Conservation (phyloP, 345 rosid species). For the Conringia planisiliqua region DNA sequence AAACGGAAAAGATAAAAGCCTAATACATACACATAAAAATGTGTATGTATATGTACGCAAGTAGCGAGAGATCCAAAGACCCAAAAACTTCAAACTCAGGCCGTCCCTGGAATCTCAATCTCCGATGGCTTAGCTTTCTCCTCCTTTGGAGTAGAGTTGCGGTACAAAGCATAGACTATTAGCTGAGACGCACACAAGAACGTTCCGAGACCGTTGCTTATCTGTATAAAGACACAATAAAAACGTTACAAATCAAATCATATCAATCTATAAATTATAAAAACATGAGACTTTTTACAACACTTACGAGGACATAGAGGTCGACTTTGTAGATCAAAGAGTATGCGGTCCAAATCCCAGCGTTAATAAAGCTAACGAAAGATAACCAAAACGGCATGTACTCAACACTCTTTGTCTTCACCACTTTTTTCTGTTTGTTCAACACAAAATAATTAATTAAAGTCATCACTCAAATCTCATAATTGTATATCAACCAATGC, state of each 20-base stretch:
- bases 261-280: neutral
- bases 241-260: neutral
- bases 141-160: slow-evolving; percentile 31
- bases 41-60: slow-evolving; percentile 7
- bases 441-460: too few species aligned
- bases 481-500: neutral
- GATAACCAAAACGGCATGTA: slow-evolving; percentile 61
- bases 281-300: neutral
- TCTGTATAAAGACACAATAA: slow-evolving; percentile 18
- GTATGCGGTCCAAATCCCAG: slow-evolving; percentile 39
- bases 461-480: neutral
- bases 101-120: slow-evolving; percentile 39
- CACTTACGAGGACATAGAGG: slow-evolving; percentile 42
- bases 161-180: slow-evolving; percentile 38
- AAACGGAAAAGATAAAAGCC: neutral
- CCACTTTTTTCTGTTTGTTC: slow-evolving; percentile 31
- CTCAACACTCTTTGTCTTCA: slow-evolving; percentile 43
- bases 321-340: slow-evolving; percentile 40
- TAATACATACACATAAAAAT: slow-evolving; percentile 24
- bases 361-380: slow-evolving; percentile 37
- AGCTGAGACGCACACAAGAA: slow-evolving; percentile 38
- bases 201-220: slow-evolving; percentile 62
- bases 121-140: slow-evolving; percentile 30
- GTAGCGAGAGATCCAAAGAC: neutral
- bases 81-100: neutral